Evolutionary conservation across 176 grass and related monocot species (phyloP).

Genomic region (Elaeis guineensis): DNA sequence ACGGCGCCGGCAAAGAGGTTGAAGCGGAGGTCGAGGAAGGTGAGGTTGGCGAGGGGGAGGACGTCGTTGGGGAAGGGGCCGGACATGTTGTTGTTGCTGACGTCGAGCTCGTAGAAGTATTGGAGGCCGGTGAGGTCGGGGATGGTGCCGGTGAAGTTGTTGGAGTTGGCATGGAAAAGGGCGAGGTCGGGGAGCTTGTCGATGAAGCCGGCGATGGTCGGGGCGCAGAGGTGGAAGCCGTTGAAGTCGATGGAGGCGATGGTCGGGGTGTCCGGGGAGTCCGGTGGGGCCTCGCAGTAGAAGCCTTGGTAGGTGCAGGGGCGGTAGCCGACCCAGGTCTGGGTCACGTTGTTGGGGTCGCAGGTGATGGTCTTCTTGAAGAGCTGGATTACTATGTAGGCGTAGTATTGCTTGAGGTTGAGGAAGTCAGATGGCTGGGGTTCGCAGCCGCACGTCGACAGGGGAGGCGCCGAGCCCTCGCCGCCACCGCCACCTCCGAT

Average conservation of each 20-base stretch:
- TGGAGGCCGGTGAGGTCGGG: slow-evolving; percentile 22
- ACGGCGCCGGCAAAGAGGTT: slow-evolving; percentile 37
- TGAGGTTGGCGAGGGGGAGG: slow-evolving; percentile 42
- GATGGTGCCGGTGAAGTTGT: slow-evolving; percentile 37
- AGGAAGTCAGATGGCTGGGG: slow-evolving; percentile 42
- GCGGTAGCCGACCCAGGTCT: slow-evolving; percentile 31
- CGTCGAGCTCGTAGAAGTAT: slow-evolving; percentile 93
- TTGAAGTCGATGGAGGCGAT: slow-evolving; percentile 95
- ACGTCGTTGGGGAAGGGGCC: slow-evolving; percentile 37
- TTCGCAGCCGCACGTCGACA: background rate
- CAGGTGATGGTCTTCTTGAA: slow-evolving; percentile 56
- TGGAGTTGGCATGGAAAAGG: slow-evolving; percentile 93
- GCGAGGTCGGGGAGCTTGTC: slow-evolving; percentile 57
- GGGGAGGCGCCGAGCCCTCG: background rate
- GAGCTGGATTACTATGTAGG: slow-evolving; percentile 59
- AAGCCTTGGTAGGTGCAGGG: slow-evolving; percentile 58
- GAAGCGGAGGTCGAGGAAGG: slow-evolving; percentile 87
- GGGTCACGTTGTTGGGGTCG: slow-evolving; percentile 32
- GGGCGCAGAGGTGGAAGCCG: slow-evolving; percentile 22
- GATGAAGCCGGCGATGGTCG: slow-evolving; percentile 31
- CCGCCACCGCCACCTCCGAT: background rate
- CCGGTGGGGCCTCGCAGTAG: slow-evolving; percentile 54
- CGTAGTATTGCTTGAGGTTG: slow-evolving; percentile 45
- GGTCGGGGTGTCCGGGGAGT: slow-evolving; percentile 1
- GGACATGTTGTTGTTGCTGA: slow-evolving; percentile 75